phyloP scores from a whole-genome alignment of 2,329 filamentous ascomycete genomes.

The Dothideomycetes sp. region DNA sequence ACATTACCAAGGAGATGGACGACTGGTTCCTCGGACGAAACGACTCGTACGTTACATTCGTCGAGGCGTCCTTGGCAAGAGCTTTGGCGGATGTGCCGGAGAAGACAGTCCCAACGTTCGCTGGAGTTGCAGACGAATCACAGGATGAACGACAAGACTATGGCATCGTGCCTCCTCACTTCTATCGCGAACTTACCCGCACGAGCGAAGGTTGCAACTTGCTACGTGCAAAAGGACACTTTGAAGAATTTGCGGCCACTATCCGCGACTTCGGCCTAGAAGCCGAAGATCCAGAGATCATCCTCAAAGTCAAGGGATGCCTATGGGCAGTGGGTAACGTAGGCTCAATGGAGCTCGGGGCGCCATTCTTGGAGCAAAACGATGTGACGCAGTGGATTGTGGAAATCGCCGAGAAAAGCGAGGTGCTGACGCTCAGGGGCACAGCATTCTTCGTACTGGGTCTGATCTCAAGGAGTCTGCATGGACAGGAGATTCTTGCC shows the following conservation, averaged over 20 bases:
- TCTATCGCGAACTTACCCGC: constrained; percentile 88
- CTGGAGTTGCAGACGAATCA: constrained; percentile 23
- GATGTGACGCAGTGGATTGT: constrained; percentile 84
- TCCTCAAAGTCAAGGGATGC: constrained; percentile 92
- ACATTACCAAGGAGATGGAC: constrained; percentile 99
- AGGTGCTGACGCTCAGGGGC: constrained; percentile 84
- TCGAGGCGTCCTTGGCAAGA: constrained; percentile 88
- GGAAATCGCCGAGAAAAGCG: constrained; percentile 73
- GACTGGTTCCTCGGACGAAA: constrained; percentile 98
- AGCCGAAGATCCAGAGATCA: constrained; percentile 70
- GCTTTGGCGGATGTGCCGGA: constrained; percentile 58
- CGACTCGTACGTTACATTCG: constrained; percentile 86
- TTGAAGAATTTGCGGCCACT: constrained; percentile 81
- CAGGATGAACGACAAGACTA: constrained; percentile 37
- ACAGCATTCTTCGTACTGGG: constrained; percentile 96
- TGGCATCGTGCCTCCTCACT: constrained; percentile 77
- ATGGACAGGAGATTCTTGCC: constrained; percentile 82
- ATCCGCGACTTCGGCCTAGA: constrained; percentile 83
- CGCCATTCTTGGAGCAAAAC: constrained; percentile 81
- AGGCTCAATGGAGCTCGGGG: constrained; percentile 93
- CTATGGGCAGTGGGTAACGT: constrained; percentile 98
- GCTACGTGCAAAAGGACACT: constrained; percentile 86
- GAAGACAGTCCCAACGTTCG: constrained; percentile 44
- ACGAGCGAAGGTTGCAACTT: constrained; percentile 87
- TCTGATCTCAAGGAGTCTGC: constrained; percentile 79